Evolutionary conservation across 148 eudicot species (phyloP).

Genomic region (Drosera capensis): DNA sequence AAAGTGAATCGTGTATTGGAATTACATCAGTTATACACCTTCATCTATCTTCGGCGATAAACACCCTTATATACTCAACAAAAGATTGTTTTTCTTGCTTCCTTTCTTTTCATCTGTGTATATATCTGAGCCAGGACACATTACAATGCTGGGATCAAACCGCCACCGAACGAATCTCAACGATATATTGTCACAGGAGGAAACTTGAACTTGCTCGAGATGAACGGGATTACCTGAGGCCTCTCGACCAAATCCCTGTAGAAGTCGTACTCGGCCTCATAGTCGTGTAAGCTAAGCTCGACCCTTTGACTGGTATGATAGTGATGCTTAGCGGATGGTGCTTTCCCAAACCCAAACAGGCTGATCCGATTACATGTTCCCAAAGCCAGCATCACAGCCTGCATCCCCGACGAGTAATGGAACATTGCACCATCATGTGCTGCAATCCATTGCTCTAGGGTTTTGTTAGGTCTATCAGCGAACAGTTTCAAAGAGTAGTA

Average conservation of each 20-base stretch:
- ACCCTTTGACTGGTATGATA: slow-evolving; percentile 80
- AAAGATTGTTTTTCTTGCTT: no score
- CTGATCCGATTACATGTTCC: slow-evolving; percentile 74
- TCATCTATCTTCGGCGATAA: no score
- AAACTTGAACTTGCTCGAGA: slow-evolving; percentile 47
- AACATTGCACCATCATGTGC: slow-evolving; percentile 63
- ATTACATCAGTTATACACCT: no score
- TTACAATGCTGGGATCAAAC: no score
- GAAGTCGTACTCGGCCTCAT: slow-evolving; percentile 70
- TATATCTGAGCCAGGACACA: not conserved
- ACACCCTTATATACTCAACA: no score
- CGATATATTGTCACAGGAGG: slow-evolving; percentile 67
- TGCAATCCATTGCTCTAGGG: slow-evolving; percentile 38
- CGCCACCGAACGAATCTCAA: no score
- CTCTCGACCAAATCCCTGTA: slow-evolving; percentile 54
- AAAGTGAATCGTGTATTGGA: no score
- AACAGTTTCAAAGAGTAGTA: slow-evolving; percentile 72
- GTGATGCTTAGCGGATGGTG: slow-evolving; percentile 52
- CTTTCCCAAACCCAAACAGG: slow-evolving; percentile 67
- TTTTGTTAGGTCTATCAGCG: slow-evolving; percentile 24
- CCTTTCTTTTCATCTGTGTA: no score
- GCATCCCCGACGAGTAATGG: slow-evolving; percentile 96
- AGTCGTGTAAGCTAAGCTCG: slow-evolving; percentile 71
- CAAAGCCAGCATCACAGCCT: slow-evolving; percentile 57
- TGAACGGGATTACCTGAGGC: slow-evolving; percentile 47